Evolutionary conservation across 495 filamentous ascomycete species (phyloP).

Genomic region (Sphaerosporella brunnea): DNA sequence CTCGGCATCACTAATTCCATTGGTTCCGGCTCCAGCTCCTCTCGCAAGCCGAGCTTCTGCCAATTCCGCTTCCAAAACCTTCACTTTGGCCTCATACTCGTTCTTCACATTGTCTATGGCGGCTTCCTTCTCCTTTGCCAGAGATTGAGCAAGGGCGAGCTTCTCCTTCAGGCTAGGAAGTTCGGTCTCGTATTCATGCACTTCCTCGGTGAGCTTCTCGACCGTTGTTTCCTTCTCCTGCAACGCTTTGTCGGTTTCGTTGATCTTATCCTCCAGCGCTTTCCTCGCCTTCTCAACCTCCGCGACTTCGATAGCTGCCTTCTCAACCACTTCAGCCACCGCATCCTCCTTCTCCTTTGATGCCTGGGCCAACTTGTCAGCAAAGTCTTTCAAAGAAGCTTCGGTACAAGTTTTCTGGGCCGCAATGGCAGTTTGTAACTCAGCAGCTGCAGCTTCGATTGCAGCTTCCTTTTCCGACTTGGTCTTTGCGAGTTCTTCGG

Average conservation of each 20-base stretch:
- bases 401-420: too few relatives aligned
- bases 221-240: neutral
- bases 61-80: constrained; percentile 33
- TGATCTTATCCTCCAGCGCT: neutral
- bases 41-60: constrained; percentile 30
- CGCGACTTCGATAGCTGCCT: constrained; percentile 2
- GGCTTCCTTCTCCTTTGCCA: constrained; percentile 13
- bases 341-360: constrained; percentile 15
- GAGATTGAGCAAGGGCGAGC: constrained; percentile 17
- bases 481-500: constrained; percentile 10
- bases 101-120: constrained; percentile 13
- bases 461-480: constrained; percentile 17
- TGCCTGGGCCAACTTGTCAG: constrained; percentile 3
- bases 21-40: neutral
- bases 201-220: constrained; percentile 1
- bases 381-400: neutral
- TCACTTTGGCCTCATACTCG: constrained; percentile 13
- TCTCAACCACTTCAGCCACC: constrained; percentile 6
- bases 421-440: neutral
- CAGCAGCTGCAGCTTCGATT: constrained; percentile 6
- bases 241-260: neutral
- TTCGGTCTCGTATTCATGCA: neutral
- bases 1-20: constrained; percentile 2
- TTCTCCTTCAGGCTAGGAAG: constrained; percentile 13
- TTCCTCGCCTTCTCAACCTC: neutral